These are phyloP conservation scores for Thuidium tamariscinum DNA, from an alignment of 225 moss, liverwort and hornwort species.

Conservation along the genomic window DNA sequence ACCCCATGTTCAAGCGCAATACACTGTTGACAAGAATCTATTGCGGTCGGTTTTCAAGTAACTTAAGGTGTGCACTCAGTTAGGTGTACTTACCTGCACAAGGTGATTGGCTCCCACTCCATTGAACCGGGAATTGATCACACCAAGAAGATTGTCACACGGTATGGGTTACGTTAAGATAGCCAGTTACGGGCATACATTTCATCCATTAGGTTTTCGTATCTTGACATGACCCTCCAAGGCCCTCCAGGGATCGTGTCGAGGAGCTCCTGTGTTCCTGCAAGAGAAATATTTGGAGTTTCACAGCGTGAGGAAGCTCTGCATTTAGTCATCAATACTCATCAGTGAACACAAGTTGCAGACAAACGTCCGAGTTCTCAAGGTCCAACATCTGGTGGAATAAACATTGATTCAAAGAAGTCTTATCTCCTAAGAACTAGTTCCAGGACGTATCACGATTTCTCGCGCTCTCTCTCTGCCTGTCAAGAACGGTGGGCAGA, in stretches of 20 bases:
- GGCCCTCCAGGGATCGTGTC: not conserved
- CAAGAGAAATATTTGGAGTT: not conserved
- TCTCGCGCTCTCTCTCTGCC: not conserved
- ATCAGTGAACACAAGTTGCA: not conserved
- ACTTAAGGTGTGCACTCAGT: not conserved
- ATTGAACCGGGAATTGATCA: not conserved
- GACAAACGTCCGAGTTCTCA: not conserved
- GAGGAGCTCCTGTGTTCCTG: not conserved
- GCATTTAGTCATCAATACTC: not conserved
- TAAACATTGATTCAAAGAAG: not conserved
- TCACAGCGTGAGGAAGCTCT: not conserved
- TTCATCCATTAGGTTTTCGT: constrained; percentile 10
- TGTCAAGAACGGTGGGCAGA: not conserved
- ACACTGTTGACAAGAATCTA: not conserved
- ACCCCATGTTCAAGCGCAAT: not conserved
- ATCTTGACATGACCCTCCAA: constrained; percentile 2
- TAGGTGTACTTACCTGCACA: not conserved
- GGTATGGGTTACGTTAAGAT: not conserved
- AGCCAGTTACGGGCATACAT: not conserved
- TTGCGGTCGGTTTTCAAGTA: not conserved
- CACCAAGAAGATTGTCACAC: constrained; percentile 1
- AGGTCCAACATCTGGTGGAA: not conserved
- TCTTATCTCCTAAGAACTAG: not conserved
- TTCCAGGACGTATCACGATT: not conserved
- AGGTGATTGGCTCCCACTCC: not conserved